Base-by-base conservation (phyloP, 768 basidiomycete species). In the Cystofilobasidium capitatum region DNA sequence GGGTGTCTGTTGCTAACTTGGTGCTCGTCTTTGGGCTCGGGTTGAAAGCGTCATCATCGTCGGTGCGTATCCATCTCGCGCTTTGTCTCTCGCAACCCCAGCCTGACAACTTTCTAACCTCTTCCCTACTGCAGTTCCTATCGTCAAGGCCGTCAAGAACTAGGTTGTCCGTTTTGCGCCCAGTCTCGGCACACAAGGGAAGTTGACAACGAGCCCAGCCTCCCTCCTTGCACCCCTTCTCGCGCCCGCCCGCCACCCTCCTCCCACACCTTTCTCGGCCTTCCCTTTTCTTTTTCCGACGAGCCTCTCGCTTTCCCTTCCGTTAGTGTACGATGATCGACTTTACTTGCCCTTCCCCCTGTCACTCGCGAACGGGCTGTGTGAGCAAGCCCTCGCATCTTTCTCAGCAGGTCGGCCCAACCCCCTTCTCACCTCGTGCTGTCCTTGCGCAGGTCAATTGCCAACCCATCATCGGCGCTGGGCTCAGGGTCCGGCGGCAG, bases 61-160 rank as follows among this genome's bases (percentile, higher is more conserved):
- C n/a, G n/a, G 22, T 44, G 12, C 42, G 42, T 44, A 49, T 49
- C 24, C 45, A 8, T n/a, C 45, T 49, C 45, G 45, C 45, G 8
- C 45, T 24, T 49, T n/a, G 10, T 49, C 45, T 49, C 9, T 9
- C 45, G 20, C 24, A n/a, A n/a, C 20, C 5, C 24, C 40, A 16
- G 22, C 10, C 55, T 45, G 16, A 42, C 5, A n/a, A n/a, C n/a
- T n/a, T 24, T 29, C 24, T 8, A 26, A 20, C 35, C 45, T 35
- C 45, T 35, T 35, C 22, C 22, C 12, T 59, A 20, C 42, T 58
- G 6, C 54, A 68, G 90, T 97, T 62, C 89, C 89, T 36, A 86
- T 97, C 74, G 88, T 96, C 75, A 91, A 90, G 80, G 84, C 91
- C 76, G 88, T 86, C 71, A 77, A 83, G 67, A 78, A 84, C 42